Percentiles rank a stretch among this genome's conserved stretches.
Conservation (phyloP, 768 basidiomycete genomes). For the Guyanaporus albipodus region DNA sequence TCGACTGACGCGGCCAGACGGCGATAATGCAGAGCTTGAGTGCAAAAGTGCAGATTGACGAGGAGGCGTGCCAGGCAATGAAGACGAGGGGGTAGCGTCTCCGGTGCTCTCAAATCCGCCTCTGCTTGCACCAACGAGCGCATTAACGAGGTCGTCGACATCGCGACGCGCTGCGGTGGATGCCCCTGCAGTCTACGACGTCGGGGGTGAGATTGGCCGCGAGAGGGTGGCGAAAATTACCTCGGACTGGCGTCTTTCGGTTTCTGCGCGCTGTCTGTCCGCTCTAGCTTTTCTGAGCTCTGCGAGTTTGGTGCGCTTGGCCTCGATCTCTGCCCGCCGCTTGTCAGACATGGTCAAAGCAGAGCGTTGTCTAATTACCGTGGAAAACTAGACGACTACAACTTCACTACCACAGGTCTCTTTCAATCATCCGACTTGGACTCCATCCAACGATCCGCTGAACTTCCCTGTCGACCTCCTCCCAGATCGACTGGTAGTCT, state of each 20-base stretch:
- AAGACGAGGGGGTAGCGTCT: constrained; percentile 66
- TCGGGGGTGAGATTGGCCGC: background rate
- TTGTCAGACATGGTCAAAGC: constrained; percentile 51
- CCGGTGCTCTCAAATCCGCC: constrained; percentile 51
- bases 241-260: constrained; percentile 33
- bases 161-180: constrained; percentile 46
- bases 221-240: constrained; percentile 14
- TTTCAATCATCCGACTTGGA: too few relatives aligned
- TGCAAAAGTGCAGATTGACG: constrained; percentile 36
- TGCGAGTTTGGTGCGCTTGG: constrained; percentile 82
- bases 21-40: constrained; percentile 35
- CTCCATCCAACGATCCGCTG: background rate
- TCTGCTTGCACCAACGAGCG: constrained; percentile 45
- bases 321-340: constrained; percentile 85
- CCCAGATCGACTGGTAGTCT: background rate
- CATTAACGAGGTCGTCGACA: constrained; percentile 68
- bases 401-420: too few relatives aligned
- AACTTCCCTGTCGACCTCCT: background rate
- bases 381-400: constrained; percentile 10
- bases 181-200: constrained; percentile 35
- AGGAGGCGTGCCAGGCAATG: constrained; percentile 68
- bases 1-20: constrained; percentile 64
- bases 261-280: constrained; percentile 57
- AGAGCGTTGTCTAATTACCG: constrained; percentile 5
- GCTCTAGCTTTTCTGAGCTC: constrained; percentile 77